Evolutionary conservation across 1,284 basidiomycete genomes (phyloP), one percentile per base, ranked within the genome.

Genomic region (Ustilago loliicola): DNA sequence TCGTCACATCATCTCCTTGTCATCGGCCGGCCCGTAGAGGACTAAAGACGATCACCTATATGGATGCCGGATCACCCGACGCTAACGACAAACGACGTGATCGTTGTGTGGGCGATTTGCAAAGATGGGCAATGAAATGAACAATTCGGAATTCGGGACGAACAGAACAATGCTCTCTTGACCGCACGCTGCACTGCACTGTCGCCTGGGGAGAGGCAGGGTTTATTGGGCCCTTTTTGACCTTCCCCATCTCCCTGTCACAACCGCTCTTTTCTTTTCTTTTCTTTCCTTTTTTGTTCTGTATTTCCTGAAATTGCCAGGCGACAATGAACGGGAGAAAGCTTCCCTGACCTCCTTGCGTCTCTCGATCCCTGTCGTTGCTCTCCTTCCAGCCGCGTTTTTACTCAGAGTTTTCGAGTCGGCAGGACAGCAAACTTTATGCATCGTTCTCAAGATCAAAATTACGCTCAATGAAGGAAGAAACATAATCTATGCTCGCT

Each of bases 311-410:
- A 23, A 53, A 34, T 32, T 53, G 51, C 51, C 51, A 53, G 10
- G 51, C 7, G 51, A 30, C 48, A 27, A 50, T 15, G 30, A 9
- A 34, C 7, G 30, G 51, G 51, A 53, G 19, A 34, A n/a, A 19
- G 30, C 51, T 32, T 32, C 5, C n/a, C 32, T 34, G 32, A 53
- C 29, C 51, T 53, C 51, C 51, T 53, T 36, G 51, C 51, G 30
- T 36, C 51, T 53, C 51, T 53, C 51, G 51, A 53, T 53, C 51
- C 19, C 29, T 52, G 50, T 48, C 45, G n/a, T 48, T 27, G 45
- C 45, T 1, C n/a, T 50, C 30, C 29, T 21, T 21, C 19, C 19
- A 32, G 32, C 51, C 30, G 30, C 51, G 36, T 38, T 38, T 15
- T 10, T 38, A 38, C 36, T 38, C 36, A 10, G 9, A 38, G 15